Evolutionary conservation across 2,329 filamentous ascomycete genomes (phyloP).

Genomic region (Pseudofabraea citricarpa): DNA sequence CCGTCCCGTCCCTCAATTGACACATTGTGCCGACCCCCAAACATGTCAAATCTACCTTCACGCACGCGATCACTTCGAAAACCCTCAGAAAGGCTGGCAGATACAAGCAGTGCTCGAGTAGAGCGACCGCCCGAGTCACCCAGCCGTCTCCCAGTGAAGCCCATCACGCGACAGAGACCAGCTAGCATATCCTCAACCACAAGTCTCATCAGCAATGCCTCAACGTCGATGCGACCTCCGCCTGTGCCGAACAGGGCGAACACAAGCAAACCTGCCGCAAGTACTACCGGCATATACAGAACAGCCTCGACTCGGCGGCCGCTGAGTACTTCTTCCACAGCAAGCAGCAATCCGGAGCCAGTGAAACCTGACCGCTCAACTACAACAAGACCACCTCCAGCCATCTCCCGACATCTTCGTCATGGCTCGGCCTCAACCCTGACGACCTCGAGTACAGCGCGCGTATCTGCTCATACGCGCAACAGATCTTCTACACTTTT

Average conservation of each 20-base stretch:
- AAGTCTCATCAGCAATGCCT: constrained; percentile 15
- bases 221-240: constrained; percentile 18
- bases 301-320: constrained; percentile 12
- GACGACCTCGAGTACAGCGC: constrained; percentile 4
- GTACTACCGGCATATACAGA: constrained; percentile 12
- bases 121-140: constrained; percentile 21
- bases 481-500: constrained; percentile 20
- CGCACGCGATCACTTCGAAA: constrained; percentile 21
- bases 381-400: constrained; percentile 15
- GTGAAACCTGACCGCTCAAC: constrained; percentile 23
- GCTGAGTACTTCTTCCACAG: not conserved
- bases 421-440: constrained; percentile 18
- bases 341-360: constrained; percentile 9
- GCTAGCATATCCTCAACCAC: constrained; percentile 17
- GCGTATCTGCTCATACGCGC: constrained; percentile 17
- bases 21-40: too few species aligned
- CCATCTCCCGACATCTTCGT: constrained; percentile 21
- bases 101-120: constrained; percentile 1
- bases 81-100: constrained; percentile 7
- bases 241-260: constrained; percentile 12
- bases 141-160: constrained; percentile 26
- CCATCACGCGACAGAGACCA: constrained; percentile 16
- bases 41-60: constrained; percentile 19
- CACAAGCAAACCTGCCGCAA: constrained; percentile 12
- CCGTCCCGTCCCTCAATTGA: constrained; percentile 3